Evolutionary conservation across 306 rosid genomes (phyloP), one percentile per base, ranked within the genome.

Genomic region (Malus orientalis): DNA sequence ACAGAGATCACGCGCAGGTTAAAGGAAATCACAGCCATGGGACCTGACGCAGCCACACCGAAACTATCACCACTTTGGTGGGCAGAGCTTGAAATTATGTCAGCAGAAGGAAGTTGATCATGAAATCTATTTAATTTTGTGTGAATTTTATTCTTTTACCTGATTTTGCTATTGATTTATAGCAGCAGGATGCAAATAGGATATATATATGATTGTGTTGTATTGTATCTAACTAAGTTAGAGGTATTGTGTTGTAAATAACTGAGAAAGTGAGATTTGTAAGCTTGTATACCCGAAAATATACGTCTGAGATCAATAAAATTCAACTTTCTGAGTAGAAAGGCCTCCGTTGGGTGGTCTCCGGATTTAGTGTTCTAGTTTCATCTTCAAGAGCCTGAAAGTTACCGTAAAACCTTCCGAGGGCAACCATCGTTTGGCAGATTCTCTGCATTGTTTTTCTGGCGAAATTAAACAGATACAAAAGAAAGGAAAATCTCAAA

Each of bases 1-100:
- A 82, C 16, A 22, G 93, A 89, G 81, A 70, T 95, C 49, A 70
- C 88, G 4, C 60, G 84, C 8, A 88, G 74, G 87, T 78, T 92
- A 86, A 90, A 73, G 78, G 87, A 88, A 27, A 90, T 90, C 22
- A 95, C 96, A 73, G 83, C 83, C 25, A 78, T 92, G 88, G 96
- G 66, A n/a, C 93, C 97, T 42, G 96, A 88, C 55, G 89, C 80
- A 74, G 97, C 93, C 40, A 84, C 85, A 30, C 97, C 97, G 55
- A 95, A 89, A 82, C 13, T 86, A 68, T 92, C 97, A 45, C 95
- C 93, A 69, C 91, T 95, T 68, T 95, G 98, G 98, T 95, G 98
- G 98, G 96, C 97, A 47, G 98, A 95, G 78, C 84, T 92, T 32
- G 98, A 95, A 84, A 95, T 95, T 38, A 67, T 86, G 83, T 87